Base-by-base conservation (phyloP, 108 stramenopile species). In the Fragilariopsis cylindrus region DNA sequence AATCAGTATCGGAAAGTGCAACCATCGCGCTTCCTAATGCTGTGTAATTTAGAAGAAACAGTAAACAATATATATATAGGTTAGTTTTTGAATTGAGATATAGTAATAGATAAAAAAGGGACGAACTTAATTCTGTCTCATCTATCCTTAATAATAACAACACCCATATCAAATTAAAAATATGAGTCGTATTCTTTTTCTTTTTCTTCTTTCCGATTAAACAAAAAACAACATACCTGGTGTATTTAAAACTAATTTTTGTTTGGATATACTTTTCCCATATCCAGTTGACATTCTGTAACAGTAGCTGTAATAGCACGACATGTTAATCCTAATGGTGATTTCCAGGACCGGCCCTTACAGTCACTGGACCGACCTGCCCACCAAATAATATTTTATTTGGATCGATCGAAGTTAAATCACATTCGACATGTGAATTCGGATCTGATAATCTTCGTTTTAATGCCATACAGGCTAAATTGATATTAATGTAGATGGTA, bases 271-370 rank as follows among this genome's bases (percentile, higher is more conserved):
- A 85, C 65, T 11, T 71, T 43, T 2, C 71, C 71, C 48, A 88
- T 75, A 69, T 88, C 88, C 13, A 88, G 65, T 45, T 80, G 50
- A 62, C 88, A 88, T 60, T 60, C 60, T 48, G 79, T 70, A 0
- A 88, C 88, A 3, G 76, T 82, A 11, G 88, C 88, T 58, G 85
- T 85, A 48, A 88, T 85, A 41, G 82, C 83, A 55, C 78, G 71
- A 58, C 88, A 88, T 15, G 84, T 81, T 49, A 88, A 69, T 9
- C 85, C 85, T n/a, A 81, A 63, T 41, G 47, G 53, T 19, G 71
- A 73, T 66, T 64, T 19, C 88, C 88, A 88, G 5, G 73, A 78
- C 57, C 81, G 50, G 7, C 88, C 88, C 47, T 72, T 81, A 88
- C 88, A 0, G 85, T 85, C 9, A 88, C 88, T 0, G 88, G 85